phyloP scores from a whole-genome alignment of 2,329 filamentous ascomycete genomes.

The Colletotrichum trifolii region DNA sequence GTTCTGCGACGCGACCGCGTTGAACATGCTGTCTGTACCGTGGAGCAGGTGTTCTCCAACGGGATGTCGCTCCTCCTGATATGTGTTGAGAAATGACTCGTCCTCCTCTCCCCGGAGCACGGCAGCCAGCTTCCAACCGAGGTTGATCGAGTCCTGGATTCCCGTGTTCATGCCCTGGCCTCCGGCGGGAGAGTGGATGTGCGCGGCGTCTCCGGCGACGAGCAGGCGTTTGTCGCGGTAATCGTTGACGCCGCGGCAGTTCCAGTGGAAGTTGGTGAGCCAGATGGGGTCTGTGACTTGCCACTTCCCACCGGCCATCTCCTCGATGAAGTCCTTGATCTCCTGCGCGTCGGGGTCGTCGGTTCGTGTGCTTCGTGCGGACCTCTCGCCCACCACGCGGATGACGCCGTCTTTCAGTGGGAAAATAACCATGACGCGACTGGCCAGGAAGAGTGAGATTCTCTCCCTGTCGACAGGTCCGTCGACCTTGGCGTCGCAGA shows the following conservation, averaged over 20 bases:
- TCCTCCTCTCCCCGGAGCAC: slow-evolving; percentile 35
- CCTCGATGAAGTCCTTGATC: slow-evolving; percentile 41
- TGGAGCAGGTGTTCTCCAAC: slow-evolving; percentile 56
- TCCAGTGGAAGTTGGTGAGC: slow-evolving; percentile 58
- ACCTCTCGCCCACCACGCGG: slow-evolving; percentile 43
- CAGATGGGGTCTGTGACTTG: slow-evolving; percentile 47
- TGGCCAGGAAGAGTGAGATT: slow-evolving; percentile 43
- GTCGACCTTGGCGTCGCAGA: slow-evolving; percentile 52
- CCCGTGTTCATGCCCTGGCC: slow-evolving; percentile 52
- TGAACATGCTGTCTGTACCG: slow-evolving; percentile 55
- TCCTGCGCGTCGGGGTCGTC: slow-evolving; percentile 19
- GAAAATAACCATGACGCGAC: slow-evolving; percentile 50
- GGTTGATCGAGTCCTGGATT: slow-evolving; percentile 47
- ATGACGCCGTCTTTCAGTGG: slow-evolving; percentile 43
- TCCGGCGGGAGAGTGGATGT: slow-evolving; percentile 48
- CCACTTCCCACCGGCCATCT: slow-evolving; percentile 44
- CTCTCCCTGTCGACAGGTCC: slow-evolving; percentile 33
- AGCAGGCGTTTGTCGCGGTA: slow-evolving; percentile 49
- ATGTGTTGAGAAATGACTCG: slow-evolving; percentile 57
- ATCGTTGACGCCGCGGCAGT: slow-evolving; percentile 52
- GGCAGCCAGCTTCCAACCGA: slow-evolving; percentile 49
- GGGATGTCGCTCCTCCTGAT: slow-evolving; percentile 58
- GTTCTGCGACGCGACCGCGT: slow-evolving; percentile 48
- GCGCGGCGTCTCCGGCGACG: slow-evolving; percentile 49
- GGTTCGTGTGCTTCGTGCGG: slow-evolving; percentile 9